Base-by-base conservation (phyloP, 1,284 basidiomycete species). In the Mrakiaceae sp. region DNA sequence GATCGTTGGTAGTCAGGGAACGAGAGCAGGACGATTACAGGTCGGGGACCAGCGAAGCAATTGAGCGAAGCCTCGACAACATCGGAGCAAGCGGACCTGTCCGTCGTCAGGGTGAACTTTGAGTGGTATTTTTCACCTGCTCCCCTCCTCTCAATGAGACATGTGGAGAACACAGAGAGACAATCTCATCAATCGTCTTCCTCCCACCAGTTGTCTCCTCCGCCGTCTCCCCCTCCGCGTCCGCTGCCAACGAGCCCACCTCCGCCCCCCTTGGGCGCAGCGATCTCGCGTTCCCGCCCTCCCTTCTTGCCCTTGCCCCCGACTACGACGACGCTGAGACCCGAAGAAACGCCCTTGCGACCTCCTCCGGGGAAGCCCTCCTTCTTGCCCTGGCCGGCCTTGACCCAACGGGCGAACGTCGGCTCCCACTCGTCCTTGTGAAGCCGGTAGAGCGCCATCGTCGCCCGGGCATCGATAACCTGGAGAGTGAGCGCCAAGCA, bases 381-480 rank as follows among this genome's bases (percentile, higher is more conserved):
- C 55, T 66, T 70, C 59, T 67, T 67, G 53, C 64, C 68, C 61
- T 65, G 42, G 4, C 54, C 16, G 53, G 57, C 57, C 48, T 69
- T 69, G 11, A 60, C 68, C 12, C 66, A 49, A 10, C 63, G 67
- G 0, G 58, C 60, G 57, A 79, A 69, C 16, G 76, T 74, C 57
- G 77, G 75, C 66, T 98, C 93, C 92, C 91, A 98, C 61, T 84
- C 82, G 66, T 84, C 83, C 71, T 88, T 87, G 74, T 95, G 83
- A n/a, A 95, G 74, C 6, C 92, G 81, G 76, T 90, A 98, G 40
- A 98, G 79, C 0, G 91, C 94, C 92, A 98, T 98, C 0, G 95
- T 92, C 0, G 94, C 93, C 58, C 92, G 81, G 2, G 95, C 94
- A 73, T 98, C 94, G 40, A 86, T 90, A 6, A 95, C 84, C 91